Percentiles rank a stretch among this genome's conserved stretches.
phyloP scores from a whole-genome alignment of 2,329 filamentous ascomycete genomes.

The Epichloe amarillans region DNA sequence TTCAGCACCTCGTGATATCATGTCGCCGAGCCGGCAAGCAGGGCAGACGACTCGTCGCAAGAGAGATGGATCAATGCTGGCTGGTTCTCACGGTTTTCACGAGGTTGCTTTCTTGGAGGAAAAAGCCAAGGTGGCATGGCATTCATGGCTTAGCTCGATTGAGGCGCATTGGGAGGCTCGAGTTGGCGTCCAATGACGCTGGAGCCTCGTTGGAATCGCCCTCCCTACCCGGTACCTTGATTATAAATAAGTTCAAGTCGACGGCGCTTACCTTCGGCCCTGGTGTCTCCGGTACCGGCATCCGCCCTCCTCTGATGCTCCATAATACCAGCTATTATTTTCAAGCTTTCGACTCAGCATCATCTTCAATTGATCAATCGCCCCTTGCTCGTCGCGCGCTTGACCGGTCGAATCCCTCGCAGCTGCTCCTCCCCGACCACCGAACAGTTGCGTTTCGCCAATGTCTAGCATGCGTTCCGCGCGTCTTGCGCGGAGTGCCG shows the following conservation, averaged over 20 bases:
- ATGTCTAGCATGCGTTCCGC: slow-evolving; percentile 17
- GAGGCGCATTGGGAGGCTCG: not conserved
- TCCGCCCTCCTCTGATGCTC: not conserved
- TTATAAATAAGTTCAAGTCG: not conserved
- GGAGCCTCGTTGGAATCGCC: not conserved
- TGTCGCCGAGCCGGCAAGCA: slow-evolving; percentile 9
- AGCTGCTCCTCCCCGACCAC: not conserved
- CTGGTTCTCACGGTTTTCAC: not conserved
- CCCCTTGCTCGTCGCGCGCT: not conserved
- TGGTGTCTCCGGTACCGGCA: slow-evolving; percentile 6
- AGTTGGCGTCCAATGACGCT: not conserved
- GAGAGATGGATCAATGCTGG: not conserved
- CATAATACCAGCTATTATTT: not conserved
- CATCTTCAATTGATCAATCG: not conserved
- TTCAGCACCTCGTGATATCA: slow-evolving; percentile 13
- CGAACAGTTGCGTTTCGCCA: not conserved
- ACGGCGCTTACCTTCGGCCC: slow-evolving; percentile 4
- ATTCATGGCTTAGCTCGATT: too few relatives aligned
- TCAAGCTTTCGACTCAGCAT: not conserved
- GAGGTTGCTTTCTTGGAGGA: not conserved
- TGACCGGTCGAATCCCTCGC: not conserved
- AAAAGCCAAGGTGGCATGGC: not conserved
- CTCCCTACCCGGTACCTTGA: not conserved
- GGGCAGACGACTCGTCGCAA: not conserved
- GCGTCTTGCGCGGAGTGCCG: slow-evolving; percentile 18